Percentiles rank a stretch among this genome's conserved stretches.
phyloP scores from a whole-genome alignment of 352 stramenopile species.

The Globisporangium irregulare region DNA sequence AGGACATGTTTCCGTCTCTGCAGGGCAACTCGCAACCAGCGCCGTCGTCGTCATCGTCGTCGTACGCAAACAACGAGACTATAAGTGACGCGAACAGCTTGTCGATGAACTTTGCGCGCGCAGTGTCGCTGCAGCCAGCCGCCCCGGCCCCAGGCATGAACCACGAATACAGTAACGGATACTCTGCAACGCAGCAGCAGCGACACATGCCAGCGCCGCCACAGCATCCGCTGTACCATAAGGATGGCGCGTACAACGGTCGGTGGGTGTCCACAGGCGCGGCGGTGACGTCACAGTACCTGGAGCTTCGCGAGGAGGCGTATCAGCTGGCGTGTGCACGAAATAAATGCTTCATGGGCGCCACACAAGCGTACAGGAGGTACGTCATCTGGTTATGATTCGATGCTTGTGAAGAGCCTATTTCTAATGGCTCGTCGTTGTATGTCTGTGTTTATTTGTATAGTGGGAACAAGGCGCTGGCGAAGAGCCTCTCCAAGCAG shows the following conservation, averaged over 20 bases:
- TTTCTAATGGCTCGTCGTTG: not conserved
- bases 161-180: constrained; percentile 19
- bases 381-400: constrained; percentile 21
- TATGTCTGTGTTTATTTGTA: constrained; percentile 8
- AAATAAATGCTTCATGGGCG: constrained; percentile 87
- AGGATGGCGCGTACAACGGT: constrained; percentile 32
- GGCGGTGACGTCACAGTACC: constrained; percentile 64
- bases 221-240: constrained; percentile 55
- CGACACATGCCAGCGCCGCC: constrained; percentile 15
- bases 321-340: constrained; percentile 77
- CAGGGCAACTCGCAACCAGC: constrained; percentile 24
- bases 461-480: constrained; percentile 73
- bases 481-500: constrained; percentile 68
- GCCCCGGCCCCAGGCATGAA: not conserved
- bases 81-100: constrained; percentile 25
- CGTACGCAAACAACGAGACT: not conserved
- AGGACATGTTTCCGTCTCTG: constrained; percentile 82
- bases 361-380: constrained; percentile 80
- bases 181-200: constrained; percentile 11
- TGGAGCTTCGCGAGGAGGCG: constrained; percentile 70
- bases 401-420: not conserved
- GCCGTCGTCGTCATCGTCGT: constrained; percentile 12
- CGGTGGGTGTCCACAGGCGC: constrained; percentile 70
- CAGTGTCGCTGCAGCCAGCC: constrained; percentile 56
- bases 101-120: constrained; percentile 78